phyloP scores from a whole-genome alignment of 139 green algal species.

The Bryopsis sp. region DNA sequence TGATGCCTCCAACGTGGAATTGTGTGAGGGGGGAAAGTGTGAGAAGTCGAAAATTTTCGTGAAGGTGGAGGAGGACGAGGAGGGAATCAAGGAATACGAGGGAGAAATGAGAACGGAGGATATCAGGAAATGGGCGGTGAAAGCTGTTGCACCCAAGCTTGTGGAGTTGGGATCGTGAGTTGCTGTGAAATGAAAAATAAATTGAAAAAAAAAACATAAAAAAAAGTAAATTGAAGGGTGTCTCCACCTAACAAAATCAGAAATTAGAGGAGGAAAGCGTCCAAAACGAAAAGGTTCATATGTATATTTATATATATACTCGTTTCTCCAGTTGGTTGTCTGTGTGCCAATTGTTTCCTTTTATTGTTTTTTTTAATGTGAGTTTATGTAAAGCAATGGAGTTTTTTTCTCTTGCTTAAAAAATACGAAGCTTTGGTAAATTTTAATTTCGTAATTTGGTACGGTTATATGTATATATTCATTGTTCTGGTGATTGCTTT shows the following conservation, averaged over 20 bases:
- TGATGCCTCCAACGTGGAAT: conserved; percentile 3
- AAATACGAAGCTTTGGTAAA: too few relatives aligned
- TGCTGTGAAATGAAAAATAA: neutral
- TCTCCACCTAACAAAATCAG: neutral
- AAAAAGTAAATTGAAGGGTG: neutral
- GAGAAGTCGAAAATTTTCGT: too few relatives aligned
- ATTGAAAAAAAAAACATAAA: neutral
- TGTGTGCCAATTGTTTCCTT: neutral
- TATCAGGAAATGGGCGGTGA: too few relatives aligned
- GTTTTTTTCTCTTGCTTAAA: too few relatives aligned
- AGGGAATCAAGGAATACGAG: too few relatives aligned
- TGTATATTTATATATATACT: neutral
- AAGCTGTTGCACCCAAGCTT: too few relatives aligned
- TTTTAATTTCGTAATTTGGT: too few relatives aligned
- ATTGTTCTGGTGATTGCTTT: too few relatives aligned
- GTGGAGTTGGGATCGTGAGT: neutral
- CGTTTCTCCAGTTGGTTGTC: neutral
- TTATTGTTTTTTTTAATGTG: neutral
- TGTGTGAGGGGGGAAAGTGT: neutral
- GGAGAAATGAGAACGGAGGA: too few relatives aligned
- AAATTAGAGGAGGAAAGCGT: neutral
- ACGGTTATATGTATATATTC: too few relatives aligned
- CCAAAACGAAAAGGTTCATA: too few relatives aligned
- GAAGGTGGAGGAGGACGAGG: too few relatives aligned
- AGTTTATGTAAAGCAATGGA: neutral